Base-by-base conservation (phyloP, 2,329 filamentous ascomycete species). In the Phialemoniopsis sp. region DNA sequence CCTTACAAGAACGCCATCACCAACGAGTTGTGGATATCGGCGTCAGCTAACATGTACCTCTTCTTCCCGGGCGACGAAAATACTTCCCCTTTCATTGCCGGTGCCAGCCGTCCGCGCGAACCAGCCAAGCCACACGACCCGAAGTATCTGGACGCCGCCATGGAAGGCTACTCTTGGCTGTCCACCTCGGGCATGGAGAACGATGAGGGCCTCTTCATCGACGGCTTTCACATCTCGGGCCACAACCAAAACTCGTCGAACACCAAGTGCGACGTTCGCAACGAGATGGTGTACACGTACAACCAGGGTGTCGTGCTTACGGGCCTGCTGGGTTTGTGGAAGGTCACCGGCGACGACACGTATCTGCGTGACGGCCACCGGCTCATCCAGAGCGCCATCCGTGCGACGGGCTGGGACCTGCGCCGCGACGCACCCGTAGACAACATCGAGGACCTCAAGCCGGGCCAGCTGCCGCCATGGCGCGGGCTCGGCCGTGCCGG, bases 1-100 rank as follows among this genome's bases (percentile, higher is more conserved):
- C 89, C 89, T 0, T 97, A 96, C 68, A 97, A 96, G 58, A 97
- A 97, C 54, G 89, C 91, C 46, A 94, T 97, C 52, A 97, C 91
- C 21, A 96, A 96, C 55, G 81, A 96, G 57, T 76, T 96, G 2
- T 96, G 78, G 64, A 87, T 96, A 44, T 75, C 90, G 0, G 89
- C 88, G 0, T 93, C 87, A 16, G 77, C 91, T 29, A 78, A 76
- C 38, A 96, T 97, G 91, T 96, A 95, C 56, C 73, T 93, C 5
- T 77, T 91, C 55, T 94, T 90, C 48, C 88, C 90, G 0, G 87
- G 89, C 1, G 89, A 95, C 56, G 63, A 73, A 29, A 88, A 90
- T 47, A 68, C 74, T 15, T 82, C 82, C 0, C 87, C 87, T 0
- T 93, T 85, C 60, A 49, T 29, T 36, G 36, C 15, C 19, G 36